Evolutionary conservation across 1,139 yeast genomes (phyloP).

Genomic region (Saccharomyces hybrid): DNA sequence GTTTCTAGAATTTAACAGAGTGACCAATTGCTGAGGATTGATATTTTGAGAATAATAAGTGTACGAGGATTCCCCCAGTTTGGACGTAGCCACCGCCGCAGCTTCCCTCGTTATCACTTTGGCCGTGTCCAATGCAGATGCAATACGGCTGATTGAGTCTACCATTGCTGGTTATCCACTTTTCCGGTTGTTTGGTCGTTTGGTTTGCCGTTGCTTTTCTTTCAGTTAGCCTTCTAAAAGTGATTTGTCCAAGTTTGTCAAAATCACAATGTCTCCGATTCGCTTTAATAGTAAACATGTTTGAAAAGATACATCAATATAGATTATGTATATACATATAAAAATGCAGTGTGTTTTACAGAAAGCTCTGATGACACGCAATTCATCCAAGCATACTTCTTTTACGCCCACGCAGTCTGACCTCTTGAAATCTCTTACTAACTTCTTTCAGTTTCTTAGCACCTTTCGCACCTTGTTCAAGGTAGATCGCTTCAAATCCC

Average conservation of each 20-base stretch:
- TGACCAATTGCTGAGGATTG: slow-evolving; percentile 56
- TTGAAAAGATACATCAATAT: background rate
- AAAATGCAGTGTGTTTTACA: background rate
- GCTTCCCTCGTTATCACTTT: slow-evolving; percentile 73
- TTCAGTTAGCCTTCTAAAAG: background rate
- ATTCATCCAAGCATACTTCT: slow-evolving; percentile 79
- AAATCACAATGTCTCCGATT: background rate
- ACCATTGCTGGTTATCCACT: slow-evolving; percentile 34
- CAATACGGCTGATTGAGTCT: slow-evolving; percentile 44
- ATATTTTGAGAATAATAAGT: slow-evolving; percentile 36
- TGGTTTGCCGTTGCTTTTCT: background rate
- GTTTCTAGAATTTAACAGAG: slow-evolving; percentile 57
- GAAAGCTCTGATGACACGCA: background rate
- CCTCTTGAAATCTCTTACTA: slow-evolving; percentile 64
- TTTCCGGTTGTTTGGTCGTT: background rate
- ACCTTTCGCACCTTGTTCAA: slow-evolving; percentile 31
- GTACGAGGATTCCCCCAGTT: slow-evolving; percentile 48
- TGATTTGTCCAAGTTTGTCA: background rate
- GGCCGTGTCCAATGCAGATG: slow-evolving; percentile 70
- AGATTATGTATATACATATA: background rate
- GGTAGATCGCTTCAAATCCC: slow-evolving; percentile 54
- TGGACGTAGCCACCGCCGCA: slow-evolving; percentile 68
- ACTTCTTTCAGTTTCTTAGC: slow-evolving; percentile 47
- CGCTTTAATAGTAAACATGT: background rate
- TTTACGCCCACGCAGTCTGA: slow-evolving; percentile 86